A percentile compares a stretch with the other conserved stretches of the same genome.
phyloP scores from a whole-genome alignment of 1,284 basidiomycete species.

The Microbotryum silenes-acaulis region DNA sequence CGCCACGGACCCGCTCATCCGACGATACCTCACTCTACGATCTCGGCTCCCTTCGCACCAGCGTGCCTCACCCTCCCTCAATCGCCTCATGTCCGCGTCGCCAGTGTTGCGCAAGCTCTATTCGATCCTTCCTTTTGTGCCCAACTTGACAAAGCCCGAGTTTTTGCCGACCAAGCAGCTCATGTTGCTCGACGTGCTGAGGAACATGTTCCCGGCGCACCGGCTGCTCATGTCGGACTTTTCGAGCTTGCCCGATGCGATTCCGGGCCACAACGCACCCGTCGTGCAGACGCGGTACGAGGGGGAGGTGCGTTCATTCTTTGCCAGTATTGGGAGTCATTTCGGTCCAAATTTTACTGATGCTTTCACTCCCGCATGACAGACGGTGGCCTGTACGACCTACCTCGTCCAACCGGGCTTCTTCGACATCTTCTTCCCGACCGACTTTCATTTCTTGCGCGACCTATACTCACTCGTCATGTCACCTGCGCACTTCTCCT shows the following conservation, averaged over 20 bases:
- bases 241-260: slow-evolving; percentile 72
- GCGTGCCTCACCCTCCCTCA: slow-evolving; percentile 45
- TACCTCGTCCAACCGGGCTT: slow-evolving; percentile 89
- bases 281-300: slow-evolving; percentile 91
- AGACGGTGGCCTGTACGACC: slow-evolving; percentile 70
- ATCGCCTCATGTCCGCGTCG: slow-evolving; percentile 34
- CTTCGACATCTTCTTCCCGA: slow-evolving; percentile 99
- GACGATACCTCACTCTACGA: slow-evolving; percentile 49
- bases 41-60: slow-evolving; percentile 56
- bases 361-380: background rate
- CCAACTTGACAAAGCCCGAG: slow-evolving; percentile 83
- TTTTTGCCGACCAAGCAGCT: slow-evolving; percentile 91
- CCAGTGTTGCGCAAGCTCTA: slow-evolving; percentile 56
- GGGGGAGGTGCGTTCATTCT: slow-evolving; percentile 52
- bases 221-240: slow-evolving; percentile 91
- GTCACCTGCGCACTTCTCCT: slow-evolving; percentile 32
- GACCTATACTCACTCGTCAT: slow-evolving; percentile 82
- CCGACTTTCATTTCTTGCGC: slow-evolving; percentile 72
- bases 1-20: slow-evolving; percentile 74
- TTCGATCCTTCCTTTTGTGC: slow-evolving; percentile 68
- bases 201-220: slow-evolving; percentile 79
- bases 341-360: background rate
- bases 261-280: slow-evolving; percentile 77
- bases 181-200: slow-evolving; percentile 72
- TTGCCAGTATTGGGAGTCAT: too few species aligned